Evolutionary conservation across 495 filamentous ascomycete genomes (phyloP).

Genomic region (Penicillium verhagenii): DNA sequence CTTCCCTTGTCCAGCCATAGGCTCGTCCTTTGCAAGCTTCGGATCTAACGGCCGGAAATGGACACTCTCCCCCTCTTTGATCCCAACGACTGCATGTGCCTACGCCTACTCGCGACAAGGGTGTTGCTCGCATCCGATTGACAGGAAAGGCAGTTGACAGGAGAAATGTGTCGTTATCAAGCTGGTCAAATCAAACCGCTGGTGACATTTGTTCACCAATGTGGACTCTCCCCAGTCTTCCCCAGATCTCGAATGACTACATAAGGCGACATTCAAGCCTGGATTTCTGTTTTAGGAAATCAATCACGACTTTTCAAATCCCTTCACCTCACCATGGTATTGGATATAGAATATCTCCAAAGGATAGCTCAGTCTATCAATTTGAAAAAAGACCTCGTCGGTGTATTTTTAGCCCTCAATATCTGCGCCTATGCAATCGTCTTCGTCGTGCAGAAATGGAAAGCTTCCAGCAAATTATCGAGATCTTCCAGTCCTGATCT

Average conservation of each 20-base stretch:
- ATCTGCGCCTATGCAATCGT: slow-evolving; percentile 21
- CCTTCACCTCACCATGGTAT: neutral
- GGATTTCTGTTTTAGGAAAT: neutral
- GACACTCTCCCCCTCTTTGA: slow-evolving; percentile 7
- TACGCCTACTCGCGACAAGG: slow-evolving; percentile 3
- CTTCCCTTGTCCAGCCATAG: slow-evolving; percentile 3
- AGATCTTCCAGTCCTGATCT: slow-evolving; percentile 26
- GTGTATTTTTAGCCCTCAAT: slow-evolving; percentile 23
- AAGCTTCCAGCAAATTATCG: slow-evolving; percentile 4
- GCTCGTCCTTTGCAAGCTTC: slow-evolving; percentile 10
- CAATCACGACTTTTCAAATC: neutral
- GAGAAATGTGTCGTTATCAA: neutral
- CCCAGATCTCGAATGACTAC: neutral
- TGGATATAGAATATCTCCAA: slow-evolving; percentile 5
- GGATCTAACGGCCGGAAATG: slow-evolving; percentile 23
- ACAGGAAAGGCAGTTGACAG: slow-evolving; percentile 26
- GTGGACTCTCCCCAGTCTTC: too few relatives aligned
- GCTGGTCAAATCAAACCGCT: too few relatives aligned
- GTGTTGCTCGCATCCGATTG: slow-evolving; percentile 31
- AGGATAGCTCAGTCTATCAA: slow-evolving; percentile 6
- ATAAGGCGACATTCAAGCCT: neutral
- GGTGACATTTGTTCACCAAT: too few relatives aligned
- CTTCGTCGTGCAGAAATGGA: slow-evolving; percentile 27
- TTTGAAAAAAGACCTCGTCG: slow-evolving; percentile 19
- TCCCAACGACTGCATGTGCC: slow-evolving; percentile 1